Evolutionary conservation across 1,284 basidiomycete species (phyloP).

Genomic region (Trichosporon coremiiforme): DNA sequence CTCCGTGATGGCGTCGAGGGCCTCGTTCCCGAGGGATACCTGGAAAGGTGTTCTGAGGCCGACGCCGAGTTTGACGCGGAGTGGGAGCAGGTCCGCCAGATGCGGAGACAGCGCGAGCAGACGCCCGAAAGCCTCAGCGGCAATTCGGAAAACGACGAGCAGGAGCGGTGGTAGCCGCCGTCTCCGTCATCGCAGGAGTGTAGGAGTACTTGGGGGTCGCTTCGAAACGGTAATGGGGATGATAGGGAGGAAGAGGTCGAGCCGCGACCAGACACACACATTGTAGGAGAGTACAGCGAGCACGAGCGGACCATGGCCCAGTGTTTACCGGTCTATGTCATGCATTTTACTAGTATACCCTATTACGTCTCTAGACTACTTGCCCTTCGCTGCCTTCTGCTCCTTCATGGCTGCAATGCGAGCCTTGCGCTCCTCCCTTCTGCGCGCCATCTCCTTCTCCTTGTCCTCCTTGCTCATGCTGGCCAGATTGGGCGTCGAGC

Average conservation of each 20-base stretch:
- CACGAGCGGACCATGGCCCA: neutral
- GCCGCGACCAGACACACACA: neutral
- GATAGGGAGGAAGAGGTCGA: neutral
- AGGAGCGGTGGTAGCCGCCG: slow-evolving; percentile 1
- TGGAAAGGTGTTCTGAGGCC: slow-evolving; percentile 39
- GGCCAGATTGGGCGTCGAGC: slow-evolving; percentile 42
- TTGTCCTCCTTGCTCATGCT: slow-evolving; percentile 80
- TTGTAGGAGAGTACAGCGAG: slow-evolving; percentile 3
- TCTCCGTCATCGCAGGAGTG: neutral
- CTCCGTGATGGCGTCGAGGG: slow-evolving; percentile 41
- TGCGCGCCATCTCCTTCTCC: slow-evolving; percentile 79
- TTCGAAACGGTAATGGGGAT: too few species aligned
- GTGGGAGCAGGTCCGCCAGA: slow-evolving; percentile 40
- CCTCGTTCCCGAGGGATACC: slow-evolving; percentile 54
- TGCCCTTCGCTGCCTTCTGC: slow-evolving; percentile 37
- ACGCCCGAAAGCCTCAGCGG: neutral
- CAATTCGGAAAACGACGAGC: slow-evolving; percentile 1
- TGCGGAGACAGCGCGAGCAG: slow-evolving; percentile 83
- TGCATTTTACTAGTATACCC: slow-evolving; percentile 20
- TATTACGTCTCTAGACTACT: neutral
- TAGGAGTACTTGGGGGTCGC: neutral
- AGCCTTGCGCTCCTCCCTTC: slow-evolving; percentile 80
- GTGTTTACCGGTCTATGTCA: slow-evolving; percentile 8
- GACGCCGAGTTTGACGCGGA: slow-evolving; percentile 24
- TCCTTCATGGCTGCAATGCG: slow-evolving; percentile 57